phyloP scores from a whole-genome alignment of 1,284 basidiomycete genomes.

The Phlebopus sp. region DNA sequence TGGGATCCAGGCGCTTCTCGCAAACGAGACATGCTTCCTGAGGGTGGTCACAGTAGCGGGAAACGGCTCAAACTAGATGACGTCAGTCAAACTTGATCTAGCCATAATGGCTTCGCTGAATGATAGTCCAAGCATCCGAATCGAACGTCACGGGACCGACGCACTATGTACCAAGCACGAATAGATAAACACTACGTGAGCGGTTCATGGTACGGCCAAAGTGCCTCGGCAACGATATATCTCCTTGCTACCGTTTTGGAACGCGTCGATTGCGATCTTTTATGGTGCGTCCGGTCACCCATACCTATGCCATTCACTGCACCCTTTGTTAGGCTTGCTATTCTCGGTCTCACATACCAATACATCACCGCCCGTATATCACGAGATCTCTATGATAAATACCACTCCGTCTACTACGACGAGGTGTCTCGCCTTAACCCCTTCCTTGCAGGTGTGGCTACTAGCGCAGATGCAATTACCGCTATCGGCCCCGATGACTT shows the following conservation, averaged over 20 bases:
- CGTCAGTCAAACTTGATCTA: slow-evolving; percentile 32
- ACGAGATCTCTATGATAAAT: slow-evolving; percentile 80
- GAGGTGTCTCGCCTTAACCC: slow-evolving; percentile 90
- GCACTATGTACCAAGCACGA: slow-evolving; percentile 56
- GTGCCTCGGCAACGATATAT: slow-evolving; percentile 87
- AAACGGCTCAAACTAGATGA: slow-evolving; percentile 53
- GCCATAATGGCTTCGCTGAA: neutral
- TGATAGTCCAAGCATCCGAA: slow-evolving; percentile 28
- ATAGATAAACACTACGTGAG: slow-evolving; percentile 82
- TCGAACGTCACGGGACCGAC: slow-evolving; percentile 68
- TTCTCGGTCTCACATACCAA: slow-evolving; percentile 92
- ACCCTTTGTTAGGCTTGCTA: slow-evolving; percentile 69
- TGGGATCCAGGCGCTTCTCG: slow-evolving; percentile 41
- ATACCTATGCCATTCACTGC: neutral
- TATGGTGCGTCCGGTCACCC: slow-evolving; percentile 61
- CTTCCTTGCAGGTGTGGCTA: slow-evolving; percentile 38
- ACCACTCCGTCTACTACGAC: slow-evolving; percentile 76
- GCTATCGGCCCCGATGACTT: slow-evolving; percentile 75
- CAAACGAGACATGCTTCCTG: slow-evolving; percentile 58
- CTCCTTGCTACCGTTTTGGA: slow-evolving; percentile 87
- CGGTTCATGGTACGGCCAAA: slow-evolving; percentile 89
- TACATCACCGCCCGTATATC: slow-evolving; percentile 88
- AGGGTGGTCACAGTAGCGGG: slow-evolving; percentile 36
- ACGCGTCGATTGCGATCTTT: slow-evolving; percentile 87
- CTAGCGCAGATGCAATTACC: slow-evolving; percentile 42